These are phyloP conservation scores for Nitzschia palea DNA, from an alignment of 108 stramenopile species.

Conservation along the genomic window DNA sequence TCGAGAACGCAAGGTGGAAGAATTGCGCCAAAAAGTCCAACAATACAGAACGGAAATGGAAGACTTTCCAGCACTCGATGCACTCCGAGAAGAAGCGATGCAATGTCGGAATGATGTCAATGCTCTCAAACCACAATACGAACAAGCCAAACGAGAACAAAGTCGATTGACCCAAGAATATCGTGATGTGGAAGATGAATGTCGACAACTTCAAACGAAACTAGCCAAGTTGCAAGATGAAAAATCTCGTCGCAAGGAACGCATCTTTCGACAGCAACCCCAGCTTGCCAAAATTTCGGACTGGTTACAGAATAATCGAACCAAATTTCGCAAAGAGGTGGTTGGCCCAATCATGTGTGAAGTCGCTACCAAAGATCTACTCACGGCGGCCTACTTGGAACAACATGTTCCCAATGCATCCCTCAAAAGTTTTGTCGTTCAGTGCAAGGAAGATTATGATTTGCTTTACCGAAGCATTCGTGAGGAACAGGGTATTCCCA, in stretches of 20 bases:
- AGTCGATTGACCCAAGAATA: not conserved
- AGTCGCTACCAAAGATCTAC: conserved; percentile 50
- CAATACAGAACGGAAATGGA: conserved; percentile 28
- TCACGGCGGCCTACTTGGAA: conserved; percentile 69
- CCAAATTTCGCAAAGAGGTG: conserved; percentile 71
- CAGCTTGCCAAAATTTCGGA: conserved; percentile 46
- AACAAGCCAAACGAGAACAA: conserved; percentile 31
- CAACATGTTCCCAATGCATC: conserved; percentile 55
- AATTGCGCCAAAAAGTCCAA: conserved; percentile 38
- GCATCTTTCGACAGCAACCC: conserved; percentile 36
- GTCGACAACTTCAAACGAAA: conserved; percentile 13
- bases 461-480: conserved; percentile 65
- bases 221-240: conserved; percentile 58
- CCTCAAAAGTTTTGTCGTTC: conserved; percentile 71
- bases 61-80: conserved; percentile 46
- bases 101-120: conserved; percentile 25
- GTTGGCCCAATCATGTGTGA: conserved; percentile 77
- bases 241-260: conserved; percentile 45
- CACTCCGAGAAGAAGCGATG: conserved; percentile 36
- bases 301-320: conserved; percentile 65
- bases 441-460: conserved; percentile 77
- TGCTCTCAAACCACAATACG: conserved; percentile 18
- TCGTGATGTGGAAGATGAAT: conserved; percentile 27
- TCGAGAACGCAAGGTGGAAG: conserved; percentile 38
- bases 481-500: conserved; percentile 54